Evolutionary conservation across 345 rosid genomes (phyloP).

Genomic region (Pugionium cornutum): DNA sequence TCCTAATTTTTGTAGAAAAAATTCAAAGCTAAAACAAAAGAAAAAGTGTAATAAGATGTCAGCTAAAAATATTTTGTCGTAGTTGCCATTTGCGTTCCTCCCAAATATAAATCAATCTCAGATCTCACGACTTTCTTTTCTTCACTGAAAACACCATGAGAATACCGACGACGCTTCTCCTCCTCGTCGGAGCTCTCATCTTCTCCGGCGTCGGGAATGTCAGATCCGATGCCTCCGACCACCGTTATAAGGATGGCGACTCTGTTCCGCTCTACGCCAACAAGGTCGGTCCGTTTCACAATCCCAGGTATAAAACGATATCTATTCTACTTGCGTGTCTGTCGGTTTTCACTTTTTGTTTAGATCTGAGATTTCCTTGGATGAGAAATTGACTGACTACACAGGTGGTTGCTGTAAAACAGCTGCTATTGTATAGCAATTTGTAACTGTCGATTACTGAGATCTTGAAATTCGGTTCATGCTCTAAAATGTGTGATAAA

Average conservation of each 20-base stretch:
- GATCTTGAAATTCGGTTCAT: slow-evolving; percentile 11
- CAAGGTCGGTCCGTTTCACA: slow-evolving; percentile 83
- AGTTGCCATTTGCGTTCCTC: too few relatives aligned
- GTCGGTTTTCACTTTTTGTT: neutral
- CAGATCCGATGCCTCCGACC: slow-evolving; percentile 67
- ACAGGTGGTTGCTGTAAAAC: neutral
- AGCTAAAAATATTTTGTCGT: too few relatives aligned
- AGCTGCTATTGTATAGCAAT: slow-evolving; percentile 13
- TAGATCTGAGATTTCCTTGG: slow-evolving; percentile 27
- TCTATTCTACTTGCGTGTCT: slow-evolving; percentile 9
- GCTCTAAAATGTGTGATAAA: neutral
- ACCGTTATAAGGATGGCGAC: slow-evolving; percentile 69
- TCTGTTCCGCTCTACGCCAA: slow-evolving; percentile 74
- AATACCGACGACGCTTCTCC: slow-evolving; percentile 34
- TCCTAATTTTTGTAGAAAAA: too few relatives aligned
- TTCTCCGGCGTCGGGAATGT: slow-evolving; percentile 40
- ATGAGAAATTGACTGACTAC: slow-evolving; percentile 15
- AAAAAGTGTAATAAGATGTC: too few relatives aligned
- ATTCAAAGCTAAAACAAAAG: too few relatives aligned
- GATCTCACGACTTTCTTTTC: slow-evolving; percentile 32
- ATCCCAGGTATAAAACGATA: slow-evolving; percentile 60
- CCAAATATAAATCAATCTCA: too few relatives aligned
- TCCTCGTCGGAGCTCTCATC: slow-evolving; percentile 46
- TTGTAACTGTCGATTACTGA: neutral
- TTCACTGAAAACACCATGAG: slow-evolving; percentile 33